A percentile compares a stretch with the other conserved stretches of the same genome.
phyloP scores from a whole-genome alignment of 306 rosid genomes.

The Senna siamea region DNA sequence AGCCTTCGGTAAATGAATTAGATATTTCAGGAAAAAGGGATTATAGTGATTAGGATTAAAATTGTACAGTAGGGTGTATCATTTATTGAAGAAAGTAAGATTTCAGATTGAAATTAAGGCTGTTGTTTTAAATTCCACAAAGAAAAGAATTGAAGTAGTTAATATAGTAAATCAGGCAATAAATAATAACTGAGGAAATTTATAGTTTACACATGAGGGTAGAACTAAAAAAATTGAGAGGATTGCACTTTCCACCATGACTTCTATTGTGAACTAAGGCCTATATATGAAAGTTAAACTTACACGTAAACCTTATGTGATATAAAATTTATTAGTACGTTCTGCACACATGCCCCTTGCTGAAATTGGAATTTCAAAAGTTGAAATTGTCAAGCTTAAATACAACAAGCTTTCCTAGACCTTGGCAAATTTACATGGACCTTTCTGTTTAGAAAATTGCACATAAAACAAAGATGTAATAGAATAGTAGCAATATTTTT shows the following conservation, averaged over 20 bases:
- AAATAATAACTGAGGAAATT: slow-evolving; percentile 7
- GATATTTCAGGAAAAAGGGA: not conserved
- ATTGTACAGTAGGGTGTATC: not conserved
- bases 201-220: not conserved
- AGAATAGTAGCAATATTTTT: not conserved
- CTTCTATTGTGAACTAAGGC: no score
- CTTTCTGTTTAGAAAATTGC: no score
- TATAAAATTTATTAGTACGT: not conserved
- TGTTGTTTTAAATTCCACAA: not conserved
- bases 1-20: slow-evolving; percentile 23
- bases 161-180: slow-evolving; percentile 25
- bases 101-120: no score
- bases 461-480: no score
- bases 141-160: not conserved
- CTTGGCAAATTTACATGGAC: no score
- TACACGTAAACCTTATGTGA: not conserved
- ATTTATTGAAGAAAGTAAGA: slow-evolving; percentile 19
- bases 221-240: not conserved
- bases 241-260: no score
- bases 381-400: no score
- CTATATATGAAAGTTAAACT: slow-evolving; percentile 17
- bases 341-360: not conserved
- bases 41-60: not conserved
- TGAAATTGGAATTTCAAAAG: slow-evolving; percentile 28
- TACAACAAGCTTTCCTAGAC: no score